A percentile compares a stretch with the other conserved stretches of the same genome.
Evolutionary conservation across 2,329 filamentous ascomycete species (phyloP).

Genomic region (Dactylellina sp.): DNA sequence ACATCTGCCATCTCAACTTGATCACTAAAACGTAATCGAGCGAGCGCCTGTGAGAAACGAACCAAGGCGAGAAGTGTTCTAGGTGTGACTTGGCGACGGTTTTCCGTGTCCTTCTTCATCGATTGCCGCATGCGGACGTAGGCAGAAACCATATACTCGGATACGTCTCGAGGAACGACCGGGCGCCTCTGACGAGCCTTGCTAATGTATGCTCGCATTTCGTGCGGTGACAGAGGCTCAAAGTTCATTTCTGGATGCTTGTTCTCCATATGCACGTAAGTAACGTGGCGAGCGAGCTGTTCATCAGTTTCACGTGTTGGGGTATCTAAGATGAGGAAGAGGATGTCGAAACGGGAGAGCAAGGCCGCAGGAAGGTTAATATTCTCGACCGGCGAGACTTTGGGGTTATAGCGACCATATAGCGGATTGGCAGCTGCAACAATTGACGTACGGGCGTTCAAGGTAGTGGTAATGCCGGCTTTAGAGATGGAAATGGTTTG

Average conservation of each 20-base stretch:
- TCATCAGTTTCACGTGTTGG: constrained; percentile 89
- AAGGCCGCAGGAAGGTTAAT: constrained; percentile 98
- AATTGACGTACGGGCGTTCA: constrained; percentile 96
- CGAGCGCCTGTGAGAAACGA: constrained; percentile 91
- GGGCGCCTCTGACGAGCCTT: constrained; percentile 91
- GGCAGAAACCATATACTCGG: constrained; percentile 96
- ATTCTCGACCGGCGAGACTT: constrained; percentile 96
- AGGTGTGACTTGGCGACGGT: constrained; percentile 88
- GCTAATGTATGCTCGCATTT: constrained; percentile 95
- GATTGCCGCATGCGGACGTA: constrained; percentile 95
- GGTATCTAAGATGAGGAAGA: constrained; percentile 96
- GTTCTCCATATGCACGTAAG: constrained; percentile 97
- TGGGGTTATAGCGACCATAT: constrained; percentile 97
- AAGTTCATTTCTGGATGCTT: constrained; percentile 81
- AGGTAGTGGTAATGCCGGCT: constrained; percentile 83
- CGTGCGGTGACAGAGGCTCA: constrained; percentile 79
- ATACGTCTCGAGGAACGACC: constrained; percentile 82
- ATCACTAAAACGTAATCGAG: constrained; percentile 87
- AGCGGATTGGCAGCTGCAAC: constrained; percentile 95
- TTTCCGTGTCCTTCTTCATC: constrained; percentile 85
- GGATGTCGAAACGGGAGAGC: constrained; percentile 94
- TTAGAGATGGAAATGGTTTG: constrained; percentile 88
- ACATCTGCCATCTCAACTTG: constrained; percentile 91
- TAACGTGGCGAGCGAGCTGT: constrained; percentile 93
- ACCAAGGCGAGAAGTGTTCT: constrained; percentile 93